These are phyloP conservation scores for Escovopsis weberi DNA, from an alignment of 2,329 filamentous ascomycete genomes.

Conservation along the genomic window DNA sequence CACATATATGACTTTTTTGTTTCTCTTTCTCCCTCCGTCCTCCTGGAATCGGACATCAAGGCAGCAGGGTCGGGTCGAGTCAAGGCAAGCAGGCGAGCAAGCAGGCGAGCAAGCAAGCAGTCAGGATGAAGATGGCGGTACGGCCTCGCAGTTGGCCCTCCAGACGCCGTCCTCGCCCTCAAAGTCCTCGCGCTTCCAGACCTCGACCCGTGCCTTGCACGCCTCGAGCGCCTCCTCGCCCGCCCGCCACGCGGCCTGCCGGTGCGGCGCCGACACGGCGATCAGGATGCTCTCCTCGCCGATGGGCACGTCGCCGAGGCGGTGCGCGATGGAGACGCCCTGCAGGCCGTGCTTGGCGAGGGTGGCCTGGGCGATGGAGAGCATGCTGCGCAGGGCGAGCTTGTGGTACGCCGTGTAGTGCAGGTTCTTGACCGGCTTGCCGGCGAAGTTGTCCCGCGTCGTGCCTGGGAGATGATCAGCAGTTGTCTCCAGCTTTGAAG, in stretches of 20 bases:
- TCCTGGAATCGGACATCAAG: too few relatives aligned
- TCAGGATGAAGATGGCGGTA: slow-evolving; percentile 10
- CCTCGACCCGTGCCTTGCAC: slow-evolving; percentile 77
- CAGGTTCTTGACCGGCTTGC: slow-evolving; percentile 58
- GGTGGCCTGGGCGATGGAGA: slow-evolving; percentile 45
- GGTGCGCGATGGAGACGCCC: slow-evolving; percentile 68
- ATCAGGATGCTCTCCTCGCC: slow-evolving; percentile 91
- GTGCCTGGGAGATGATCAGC: slow-evolving; percentile 36
- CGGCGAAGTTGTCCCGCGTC: slow-evolving; percentile 60
- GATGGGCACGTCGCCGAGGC: slow-evolving; percentile 72
- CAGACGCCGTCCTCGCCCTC: slow-evolving; percentile 63
- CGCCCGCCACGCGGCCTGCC: slow-evolving; percentile 71
- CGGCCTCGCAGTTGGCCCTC: slow-evolving; percentile 73
- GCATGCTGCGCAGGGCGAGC: slow-evolving; percentile 54
- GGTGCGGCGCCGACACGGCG: slow-evolving; percentile 69
- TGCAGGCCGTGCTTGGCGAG: slow-evolving; percentile 47
- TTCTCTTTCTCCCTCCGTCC: too few relatives aligned
- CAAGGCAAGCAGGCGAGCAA: too few relatives aligned
- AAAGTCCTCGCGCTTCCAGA: slow-evolving; percentile 93
- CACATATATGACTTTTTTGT: too few relatives aligned
- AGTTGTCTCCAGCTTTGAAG: too few relatives aligned
- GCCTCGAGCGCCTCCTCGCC: slow-evolving; percentile 81
- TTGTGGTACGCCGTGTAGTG: slow-evolving; percentile 62
- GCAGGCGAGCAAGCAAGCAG: too few relatives aligned
- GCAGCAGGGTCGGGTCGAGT: too few relatives aligned